Evolutionary conservation across 2,329 filamentous ascomycete genomes (phyloP), one percentile per base, ranked within the genome.

Genomic region (Clathrospora elynae): DNA sequence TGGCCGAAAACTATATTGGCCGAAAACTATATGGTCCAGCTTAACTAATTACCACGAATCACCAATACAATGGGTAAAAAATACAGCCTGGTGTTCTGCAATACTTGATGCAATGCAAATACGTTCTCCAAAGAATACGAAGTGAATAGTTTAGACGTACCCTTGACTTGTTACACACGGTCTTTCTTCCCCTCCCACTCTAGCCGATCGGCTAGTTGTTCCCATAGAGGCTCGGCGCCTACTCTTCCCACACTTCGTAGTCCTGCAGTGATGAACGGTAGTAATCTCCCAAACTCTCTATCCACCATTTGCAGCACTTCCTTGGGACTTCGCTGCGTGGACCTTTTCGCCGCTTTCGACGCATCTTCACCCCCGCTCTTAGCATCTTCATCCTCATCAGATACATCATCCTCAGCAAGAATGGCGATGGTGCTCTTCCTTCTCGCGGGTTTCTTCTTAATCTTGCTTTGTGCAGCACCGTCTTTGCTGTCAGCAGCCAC

Each of bases 131-230:
- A n/a, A n/a, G n/a, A n/a, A n/a, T n/a, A n/a, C n/a, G n/a, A n/a
- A n/a, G n/a, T n/a, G n/a, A n/a, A n/a, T n/a, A n/a, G n/a, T n/a
- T n/a, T n/a, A n/a, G n/a, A n/a, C n/a, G n/a, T n/a, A n/a, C n/a
- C n/a, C n/a, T n/a, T n/a, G n/a, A n/a, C n/a, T n/a, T n/a, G n/a
- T n/a, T n/a, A n/a, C n/a, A n/a, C n/a, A n/a, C n/a, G n/a, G n/a
- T n/a, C n/a, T n/a, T n/a, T n/a, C n/a, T n/a, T n/a, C n/a, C n/a
- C n/a, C n/a, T n/a, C n/a, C n/a, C n/a, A n/a, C 17, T 91, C 86
- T 30, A 95, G 69, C 74, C 86, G 87, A 67, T 95, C 89, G 0
- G 87, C 89, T 47, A 96, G 66, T 46, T 87, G 82, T 68, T 93
- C 88, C 87, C 90, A 92, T 64, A 85, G 80, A 62, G 60, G 78